Conservation (phyloP, 2,329 filamentous ascomycete species). For the Verticillium longisporum region DNA sequence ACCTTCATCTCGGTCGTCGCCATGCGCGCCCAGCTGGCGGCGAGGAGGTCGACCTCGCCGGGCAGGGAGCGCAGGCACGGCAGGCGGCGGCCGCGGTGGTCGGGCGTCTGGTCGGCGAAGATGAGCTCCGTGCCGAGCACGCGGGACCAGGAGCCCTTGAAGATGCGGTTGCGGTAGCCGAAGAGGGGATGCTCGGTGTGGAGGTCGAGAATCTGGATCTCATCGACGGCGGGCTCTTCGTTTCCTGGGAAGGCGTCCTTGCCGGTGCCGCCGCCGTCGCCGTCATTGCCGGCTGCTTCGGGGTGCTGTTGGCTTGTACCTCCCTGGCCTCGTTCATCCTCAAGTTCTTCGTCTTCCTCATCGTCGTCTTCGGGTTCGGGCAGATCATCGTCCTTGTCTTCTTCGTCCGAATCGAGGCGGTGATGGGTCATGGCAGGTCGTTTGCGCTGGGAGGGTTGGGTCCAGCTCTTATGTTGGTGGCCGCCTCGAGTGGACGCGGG, state of each 20-base stretch:
- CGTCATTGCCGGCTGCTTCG: slow-evolving; percentile 11
- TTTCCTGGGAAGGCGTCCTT: slow-evolving; percentile 5
- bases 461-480: slow-evolving; percentile 37
- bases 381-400: slow-evolving; percentile 16
- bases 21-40: slow-evolving; percentile 63
- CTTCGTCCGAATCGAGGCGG: slow-evolving; percentile 13
- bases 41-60: slow-evolving; percentile 62
- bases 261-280: slow-evolving; percentile 18
- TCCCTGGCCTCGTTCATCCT: slow-evolving; percentile 3
- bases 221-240: slow-evolving; percentile 16
- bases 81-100: slow-evolving; percentile 22
- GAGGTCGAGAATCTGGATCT: slow-evolving; percentile 77
- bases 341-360: slow-evolving; percentile 5
- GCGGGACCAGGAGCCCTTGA: slow-evolving; percentile 73
- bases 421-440: slow-evolving; percentile 11
- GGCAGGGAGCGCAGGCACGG: slow-evolving; percentile 44
- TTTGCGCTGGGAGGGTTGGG: slow-evolving; percentile 19
- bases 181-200: slow-evolving; percentile 71
- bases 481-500: slow-evolving; percentile 29
- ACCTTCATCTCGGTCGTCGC: slow-evolving; percentile 59
- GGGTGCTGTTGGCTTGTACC: slow-evolving; percentile 1
- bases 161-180: slow-evolving; percentile 71
- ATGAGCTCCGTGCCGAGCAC: slow-evolving; percentile 81
- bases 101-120: slow-evolving; percentile 44
- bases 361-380: slow-evolving; percentile 17